Evolutionary conservation across 179 eudicot species (phyloP), one percentile per base, ranked within the genome.

Genomic region (Gypsophila paniculata): DNA sequence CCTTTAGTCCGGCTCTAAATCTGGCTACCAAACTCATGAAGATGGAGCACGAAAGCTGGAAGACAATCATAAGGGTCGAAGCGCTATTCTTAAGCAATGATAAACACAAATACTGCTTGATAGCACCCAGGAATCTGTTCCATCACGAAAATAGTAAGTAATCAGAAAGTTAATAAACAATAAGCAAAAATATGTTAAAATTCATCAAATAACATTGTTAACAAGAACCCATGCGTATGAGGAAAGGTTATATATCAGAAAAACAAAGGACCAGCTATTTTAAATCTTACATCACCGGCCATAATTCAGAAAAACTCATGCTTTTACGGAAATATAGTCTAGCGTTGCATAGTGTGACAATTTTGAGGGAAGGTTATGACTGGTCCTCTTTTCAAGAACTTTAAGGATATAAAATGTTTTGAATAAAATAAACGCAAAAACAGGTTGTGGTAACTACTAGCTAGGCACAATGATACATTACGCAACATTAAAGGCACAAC

Each of bases 41-140:
- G 79, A 94, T 94, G 42, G 99, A 94, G 85, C 99, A 94, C 21
- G 99, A 94, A 73, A 94, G 97, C 91, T 94, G 99, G 86, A 90
- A 94, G 78, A 94, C 91, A 77, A 94, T 90, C 95, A 94, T 91
- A 77, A 89, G 91, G 57, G 91, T 89, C 57, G 99, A 94, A 48
- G 97, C 94, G 75, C 97, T 94, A 85, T 94, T 91, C 91, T 91
- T 94, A 88, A 94, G 82, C 81, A 94, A 81, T 55, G 99, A 94
- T 71, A 94, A 75, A 54, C 99, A 94, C 82, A 94, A 80, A 80
- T 94, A 94, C 71, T 94, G 99, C 87, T 89, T 91, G 78, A 94
- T 94, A 58, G 99, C 99, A 79, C 97, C 99, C 76, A 94, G 75
- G 79, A 94, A 94, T 82, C 99, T 94, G 97, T 75, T 76, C 26